phyloP scores from a whole-genome alignment of 768 basidiomycete species.

The Cyathus striatus region DNA sequence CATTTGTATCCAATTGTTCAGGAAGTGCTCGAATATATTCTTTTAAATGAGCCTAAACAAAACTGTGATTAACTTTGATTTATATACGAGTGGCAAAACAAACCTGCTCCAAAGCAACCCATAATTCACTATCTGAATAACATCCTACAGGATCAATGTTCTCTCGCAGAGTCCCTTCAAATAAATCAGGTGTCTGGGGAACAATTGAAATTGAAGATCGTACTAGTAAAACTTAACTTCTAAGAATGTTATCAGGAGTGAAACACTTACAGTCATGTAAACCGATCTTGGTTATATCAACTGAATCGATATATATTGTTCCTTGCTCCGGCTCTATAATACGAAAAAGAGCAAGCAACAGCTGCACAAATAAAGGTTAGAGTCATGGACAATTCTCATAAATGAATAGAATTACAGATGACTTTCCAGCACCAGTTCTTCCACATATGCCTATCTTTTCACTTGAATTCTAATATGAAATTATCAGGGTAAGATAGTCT shows the following conservation, averaged over 20 bases:
- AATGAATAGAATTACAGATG: constrained; percentile 43
- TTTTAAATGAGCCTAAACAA: constrained; percentile 55
- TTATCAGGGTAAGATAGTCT: constrained; percentile 3
- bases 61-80: background rate
- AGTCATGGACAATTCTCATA: background rate
- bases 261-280: constrained; percentile 55
- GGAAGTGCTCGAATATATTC: constrained; percentile 61
- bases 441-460: constrained; percentile 92
- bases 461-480: constrained; percentile 51
- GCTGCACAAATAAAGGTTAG: constrained; percentile 20
- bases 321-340: constrained; percentile 70
- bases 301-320: constrained; percentile 64
- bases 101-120: constrained; percentile 77
- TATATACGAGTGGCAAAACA: constrained; percentile 1
- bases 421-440: constrained; percentile 78
- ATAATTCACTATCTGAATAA: constrained; percentile 76
- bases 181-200: constrained; percentile 71
- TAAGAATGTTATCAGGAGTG: background rate
- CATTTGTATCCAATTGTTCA: constrained; percentile 65
- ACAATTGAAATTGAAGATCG: constrained; percentile 82
- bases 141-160: constrained; percentile 86
- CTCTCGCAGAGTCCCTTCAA: constrained; percentile 72
- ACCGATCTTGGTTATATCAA: constrained; percentile 75
- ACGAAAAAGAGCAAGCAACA: constrained; percentile 70
- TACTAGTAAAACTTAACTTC: constrained; percentile 32